These are phyloP conservation scores for Kazachstania martiniae DNA, from an alignment of 805 yeast genomes.

Conservation along the genomic window DNA sequence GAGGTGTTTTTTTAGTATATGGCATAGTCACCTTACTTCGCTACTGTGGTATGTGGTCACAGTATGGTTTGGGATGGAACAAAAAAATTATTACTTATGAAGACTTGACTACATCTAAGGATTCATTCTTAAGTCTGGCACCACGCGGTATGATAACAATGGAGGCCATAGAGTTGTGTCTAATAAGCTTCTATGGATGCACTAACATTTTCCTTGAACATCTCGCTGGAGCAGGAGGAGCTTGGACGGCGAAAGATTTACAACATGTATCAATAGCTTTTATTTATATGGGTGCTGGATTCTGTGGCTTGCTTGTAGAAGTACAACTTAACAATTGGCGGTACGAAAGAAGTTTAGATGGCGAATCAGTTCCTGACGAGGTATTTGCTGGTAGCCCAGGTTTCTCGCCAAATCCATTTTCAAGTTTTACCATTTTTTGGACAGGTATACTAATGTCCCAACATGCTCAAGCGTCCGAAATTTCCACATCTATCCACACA, in stretches of 20 bases:
- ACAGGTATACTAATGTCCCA: conserved; percentile 93
- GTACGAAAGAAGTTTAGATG: conserved; percentile 30
- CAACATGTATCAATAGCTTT: conserved; percentile 89
- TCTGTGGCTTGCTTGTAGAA: conserved; percentile 82
- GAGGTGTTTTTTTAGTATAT: conserved; percentile 70
- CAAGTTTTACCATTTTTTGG: conserved; percentile 88
- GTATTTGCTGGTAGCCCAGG: conserved; percentile 47
- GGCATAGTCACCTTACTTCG: conserved; percentile 80
- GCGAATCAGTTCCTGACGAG: conserved; percentile 10
- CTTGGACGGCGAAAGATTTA: conserved; percentile 81
- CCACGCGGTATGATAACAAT: conserved; percentile 51
- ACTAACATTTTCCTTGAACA: conserved; percentile 90
- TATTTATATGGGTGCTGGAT: conserved; percentile 83
- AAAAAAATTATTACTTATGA: conserved; percentile 22
- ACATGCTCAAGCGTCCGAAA: conserved; percentile 73
- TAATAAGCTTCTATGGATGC: conserved; percentile 79
- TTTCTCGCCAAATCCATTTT: conserved; percentile 88
- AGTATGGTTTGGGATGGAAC: conserved; percentile 92
- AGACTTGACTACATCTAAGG: conserved; percentile 4
- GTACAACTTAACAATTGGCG: conserved; percentile 54
- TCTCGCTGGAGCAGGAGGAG: conserved; percentile 65
- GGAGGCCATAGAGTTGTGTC: conserved; percentile 73
- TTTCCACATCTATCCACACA: conserved; percentile 70
- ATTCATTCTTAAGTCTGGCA: conserved; percentile 10
- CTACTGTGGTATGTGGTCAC: conserved; percentile 70